Evolutionary conservation across 495 filamentous ascomycete genomes (phyloP).

Genomic region (Collariella sp.): DNA sequence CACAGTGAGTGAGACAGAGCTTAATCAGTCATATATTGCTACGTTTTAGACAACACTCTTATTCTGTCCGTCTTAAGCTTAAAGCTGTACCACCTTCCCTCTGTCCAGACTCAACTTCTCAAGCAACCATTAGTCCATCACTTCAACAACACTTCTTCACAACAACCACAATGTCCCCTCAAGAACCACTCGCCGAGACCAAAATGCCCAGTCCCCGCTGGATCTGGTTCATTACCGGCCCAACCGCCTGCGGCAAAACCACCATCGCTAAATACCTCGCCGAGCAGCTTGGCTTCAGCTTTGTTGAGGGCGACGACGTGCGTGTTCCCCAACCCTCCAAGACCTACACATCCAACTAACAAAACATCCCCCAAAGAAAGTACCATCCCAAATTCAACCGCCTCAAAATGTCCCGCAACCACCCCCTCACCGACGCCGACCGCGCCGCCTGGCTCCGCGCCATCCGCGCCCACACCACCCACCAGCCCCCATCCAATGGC

Average conservation of each 20-base stretch:
- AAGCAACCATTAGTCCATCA: no score
- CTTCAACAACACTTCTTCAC: no score
- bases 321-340: conserved; percentile 7
- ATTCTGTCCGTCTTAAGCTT: no score
- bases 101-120: no score
- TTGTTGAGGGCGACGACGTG: conserved; percentile 45
- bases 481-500: background rate
- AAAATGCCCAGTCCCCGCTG: conserved; percentile 10
- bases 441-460: conserved; percentile 23
- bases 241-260: conserved; percentile 26
- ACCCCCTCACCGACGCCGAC: conserved; percentile 20
- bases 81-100: no score
- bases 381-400: conserved; percentile 24
- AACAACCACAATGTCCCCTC: background rate
- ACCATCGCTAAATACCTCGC: conserved; percentile 26
- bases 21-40: no score
- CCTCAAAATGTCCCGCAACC: conserved; percentile 19
- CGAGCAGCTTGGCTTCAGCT: conserved; percentile 23
- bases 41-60: no score
- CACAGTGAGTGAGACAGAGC: no score
- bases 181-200: background rate
- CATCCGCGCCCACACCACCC: conserved; percentile 15
- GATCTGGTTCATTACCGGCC: conserved; percentile 28
- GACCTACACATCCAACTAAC: background rate
- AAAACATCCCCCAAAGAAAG: background rate